Percentiles rank a stretch among this genome's conserved stretches.
phyloP scores from a whole-genome alignment of 352 stramenopile species.

The Globisporangium abappressorium region DNA sequence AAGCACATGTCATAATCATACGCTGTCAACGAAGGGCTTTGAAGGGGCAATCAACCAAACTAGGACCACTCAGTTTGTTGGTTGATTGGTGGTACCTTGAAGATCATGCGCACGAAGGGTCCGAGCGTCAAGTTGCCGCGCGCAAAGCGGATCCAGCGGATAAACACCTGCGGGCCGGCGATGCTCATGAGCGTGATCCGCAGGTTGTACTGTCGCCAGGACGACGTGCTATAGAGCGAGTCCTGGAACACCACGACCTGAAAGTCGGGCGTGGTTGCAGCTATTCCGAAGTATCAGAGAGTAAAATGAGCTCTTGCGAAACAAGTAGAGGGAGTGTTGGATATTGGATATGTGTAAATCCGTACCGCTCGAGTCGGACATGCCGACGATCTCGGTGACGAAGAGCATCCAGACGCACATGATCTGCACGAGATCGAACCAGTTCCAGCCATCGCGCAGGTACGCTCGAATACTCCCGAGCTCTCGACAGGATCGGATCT shows the following conservation, averaged over 20 bases:
- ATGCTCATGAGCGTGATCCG: constrained; percentile 79
- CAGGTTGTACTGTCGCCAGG: constrained; percentile 66
- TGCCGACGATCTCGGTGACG: constrained; percentile 43
- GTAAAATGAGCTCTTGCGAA: not conserved
- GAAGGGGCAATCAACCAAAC: not conserved
- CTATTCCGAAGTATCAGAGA: not conserved
- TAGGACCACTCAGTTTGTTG: not conserved
- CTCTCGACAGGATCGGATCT: constrained; percentile 49
- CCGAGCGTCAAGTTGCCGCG: constrained; percentile 61
- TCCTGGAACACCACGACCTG: constrained; percentile 54
- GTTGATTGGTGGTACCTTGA: constrained; percentile 41
- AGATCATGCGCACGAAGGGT: constrained; percentile 84
- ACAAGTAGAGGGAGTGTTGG: not conserved
- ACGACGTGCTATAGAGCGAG: constrained; percentile 51
- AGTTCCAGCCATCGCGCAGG: constrained; percentile 73
- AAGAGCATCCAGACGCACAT: constrained; percentile 65
- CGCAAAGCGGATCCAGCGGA: constrained; percentile 82
- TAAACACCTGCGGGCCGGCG: constrained; percentile 71
- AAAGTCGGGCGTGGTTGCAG: constrained; percentile 36
- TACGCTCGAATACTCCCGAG: constrained; percentile 54
- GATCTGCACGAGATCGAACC: constrained; percentile 75
- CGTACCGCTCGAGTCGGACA: constrained; percentile 32
- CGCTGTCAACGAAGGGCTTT: not conserved
- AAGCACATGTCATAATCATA: not conserved
- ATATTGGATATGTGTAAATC: not conserved